Evolutionary conservation across 768 basidiomycete species (phyloP).

Genomic region (Pilatotrama ljubarskyi): DNA sequence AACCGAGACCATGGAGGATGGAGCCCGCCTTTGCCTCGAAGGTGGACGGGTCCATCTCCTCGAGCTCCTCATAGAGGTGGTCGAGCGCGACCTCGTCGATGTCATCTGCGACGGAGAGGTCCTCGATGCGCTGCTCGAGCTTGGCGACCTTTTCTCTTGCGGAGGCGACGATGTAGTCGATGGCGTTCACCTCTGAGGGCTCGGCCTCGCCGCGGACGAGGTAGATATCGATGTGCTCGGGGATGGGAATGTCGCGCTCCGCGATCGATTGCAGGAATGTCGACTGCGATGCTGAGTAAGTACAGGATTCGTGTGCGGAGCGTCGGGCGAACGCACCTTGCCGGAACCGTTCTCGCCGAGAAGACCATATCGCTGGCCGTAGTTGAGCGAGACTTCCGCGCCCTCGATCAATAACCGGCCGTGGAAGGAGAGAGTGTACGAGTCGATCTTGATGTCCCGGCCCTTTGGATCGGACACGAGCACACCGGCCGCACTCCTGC

Average conservation of each 20-base stretch:
- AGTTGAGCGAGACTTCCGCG: slow-evolving; percentile 78
- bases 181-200: slow-evolving; percentile 91
- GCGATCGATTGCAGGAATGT: slow-evolving; percentile 96
- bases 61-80: slow-evolving; percentile 89
- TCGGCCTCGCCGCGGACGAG: slow-evolving; percentile 95
- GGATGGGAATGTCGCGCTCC: slow-evolving; percentile 93
- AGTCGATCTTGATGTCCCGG: slow-evolving; percentile 97
- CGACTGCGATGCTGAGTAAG: slow-evolving; percentile 51
- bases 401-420: slow-evolving; percentile 78
- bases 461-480: slow-evolving; percentile 89
- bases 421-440: slow-evolving; percentile 95
- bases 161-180: slow-evolving; percentile 94
- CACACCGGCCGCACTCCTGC: slow-evolving; percentile 87
- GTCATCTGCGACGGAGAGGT: slow-evolving; percentile 84
- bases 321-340: slow-evolving; percentile 60
- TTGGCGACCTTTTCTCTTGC: slow-evolving; percentile 91
- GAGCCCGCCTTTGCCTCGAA: slow-evolving; percentile 96
- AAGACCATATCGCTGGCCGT: slow-evolving; percentile 92
- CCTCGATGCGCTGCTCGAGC: slow-evolving; percentile 92
- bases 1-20: slow-evolving; percentile 97
- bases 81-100: slow-evolving; percentile 90
- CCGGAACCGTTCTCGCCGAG: slow-evolving; percentile 98
- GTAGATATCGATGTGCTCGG: slow-evolving; percentile 95
- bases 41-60: slow-evolving; percentile 93
- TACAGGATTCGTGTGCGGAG: background rate